phyloP scores from a whole-genome alignment of 129 eudicot genomes.

The Silybum marianum region DNA sequence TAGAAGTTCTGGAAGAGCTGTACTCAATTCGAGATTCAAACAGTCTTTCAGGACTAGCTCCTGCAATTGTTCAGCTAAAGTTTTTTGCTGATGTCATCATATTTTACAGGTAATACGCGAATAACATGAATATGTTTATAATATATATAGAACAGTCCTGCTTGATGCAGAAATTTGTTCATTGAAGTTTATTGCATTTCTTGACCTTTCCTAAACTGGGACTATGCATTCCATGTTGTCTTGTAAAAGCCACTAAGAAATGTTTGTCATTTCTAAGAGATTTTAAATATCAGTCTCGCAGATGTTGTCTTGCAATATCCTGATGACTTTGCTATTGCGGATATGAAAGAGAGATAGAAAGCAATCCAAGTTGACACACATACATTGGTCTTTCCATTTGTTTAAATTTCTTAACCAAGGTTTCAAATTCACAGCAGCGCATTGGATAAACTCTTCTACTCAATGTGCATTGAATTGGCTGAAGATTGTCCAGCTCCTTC shows the following conservation, averaged over 20 bases:
- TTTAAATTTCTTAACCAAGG: constrained; percentile 14
- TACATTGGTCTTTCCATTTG: not conserved
- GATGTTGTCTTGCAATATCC: not conserved
- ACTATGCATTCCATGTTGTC: not conserved
- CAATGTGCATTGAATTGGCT: constrained; percentile 50
- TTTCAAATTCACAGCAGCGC: constrained; percentile 61
- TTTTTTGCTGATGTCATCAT: constrained; percentile 74
- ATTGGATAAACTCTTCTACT: constrained; percentile 62
- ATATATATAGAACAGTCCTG: not conserved
- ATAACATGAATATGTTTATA: not conserved
- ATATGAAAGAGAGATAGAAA: not conserved
- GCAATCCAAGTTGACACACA: not conserved
- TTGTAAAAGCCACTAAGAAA: not conserved
- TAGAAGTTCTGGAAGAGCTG: constrained; percentile 55
- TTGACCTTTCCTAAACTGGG: not conserved
- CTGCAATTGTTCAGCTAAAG: constrained; percentile 62
- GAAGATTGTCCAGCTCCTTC: constrained; percentile 40
- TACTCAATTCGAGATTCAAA: constrained; percentile 47
- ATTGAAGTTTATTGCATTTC: not conserved
- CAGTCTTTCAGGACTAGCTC: constrained; percentile 46
- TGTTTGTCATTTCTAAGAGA: not conserved
- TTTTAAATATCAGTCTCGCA: not conserved
- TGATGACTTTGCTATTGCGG: not conserved
- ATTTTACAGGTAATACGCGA: constrained; percentile 67
- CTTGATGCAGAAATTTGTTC: constrained; percentile 5